Base-by-base conservation (phyloP, 179 eudicot genomes). In the Beta corolliflora region DNA sequence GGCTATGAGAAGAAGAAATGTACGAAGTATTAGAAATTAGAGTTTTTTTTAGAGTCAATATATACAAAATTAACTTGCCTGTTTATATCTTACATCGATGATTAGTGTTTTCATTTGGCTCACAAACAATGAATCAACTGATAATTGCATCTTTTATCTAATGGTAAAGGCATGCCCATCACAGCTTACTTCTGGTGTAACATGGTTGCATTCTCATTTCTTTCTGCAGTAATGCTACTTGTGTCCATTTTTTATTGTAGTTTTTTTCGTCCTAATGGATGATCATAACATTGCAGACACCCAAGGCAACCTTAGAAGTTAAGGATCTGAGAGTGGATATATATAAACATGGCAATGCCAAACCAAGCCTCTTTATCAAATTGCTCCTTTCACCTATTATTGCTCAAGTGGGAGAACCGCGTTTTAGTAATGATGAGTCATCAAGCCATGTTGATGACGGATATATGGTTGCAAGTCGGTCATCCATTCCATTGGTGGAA, bases 311-410 rank as follows among this genome's bases (percentile, higher is more conserved):
- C 76, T 63, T 94, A 76, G 99, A 97, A 86, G 84, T 93, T 77
- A 94, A 94, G 88, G 96, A 97, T 75, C 88, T 97, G 80, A 86
- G 84, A 82, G 91, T 93, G 66, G 97, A 93, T 81, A 90, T 93
- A 86, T 93, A 91, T 67, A 94, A 93, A 86, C 93, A 90, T 83
- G 97, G 91, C 81, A 93, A 89, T 78, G 83, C 97, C 25, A 89
- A 89, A 88, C 88, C 91, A 41, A 85, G 88, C 63, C 86, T 97
- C 80, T 87, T 89, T 81, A 90, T 97, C 76, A 97, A 88, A 84
- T 80, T 97, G 84, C 89, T 89, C 77, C 91, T 97, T 84, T 85
- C 92, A 77, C 92, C 97, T 64, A 89, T 97, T 85, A 68, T 80
- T 83, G 94, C 91, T 92, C 88, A 93, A 85, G 82, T 90, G 78